Percentiles rank a stretch among this genome's conserved stretches.
These are phyloP conservation scores for Claviceps sp. DNA, from an alignment of 2,329 filamentous ascomycete species.

Conservation along the genomic window DNA sequence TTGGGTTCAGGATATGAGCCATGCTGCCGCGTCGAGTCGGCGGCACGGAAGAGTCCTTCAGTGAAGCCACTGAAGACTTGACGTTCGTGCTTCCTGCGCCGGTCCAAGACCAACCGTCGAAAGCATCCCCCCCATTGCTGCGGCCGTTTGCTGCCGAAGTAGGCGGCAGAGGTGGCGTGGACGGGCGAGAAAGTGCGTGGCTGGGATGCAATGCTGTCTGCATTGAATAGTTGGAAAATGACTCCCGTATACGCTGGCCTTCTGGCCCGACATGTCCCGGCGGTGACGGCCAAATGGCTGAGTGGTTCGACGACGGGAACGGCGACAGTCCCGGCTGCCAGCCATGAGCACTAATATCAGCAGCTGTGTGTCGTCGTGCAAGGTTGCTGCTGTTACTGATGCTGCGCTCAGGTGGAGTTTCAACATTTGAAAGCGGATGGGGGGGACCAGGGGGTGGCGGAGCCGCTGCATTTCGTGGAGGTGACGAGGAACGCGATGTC, in stretches of 20 bases:
- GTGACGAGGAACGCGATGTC: constrained; percentile 56
- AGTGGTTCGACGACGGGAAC: constrained; percentile 44
- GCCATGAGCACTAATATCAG: constrained; percentile 82
- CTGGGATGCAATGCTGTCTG: constrained; percentile 25
- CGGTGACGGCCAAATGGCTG: constrained; percentile 41
- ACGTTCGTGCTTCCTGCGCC: constrained; percentile 34
- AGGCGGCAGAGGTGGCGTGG: constrained; percentile 37
- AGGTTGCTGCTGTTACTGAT: constrained; percentile 23
- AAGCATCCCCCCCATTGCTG: constrained; percentile 26
- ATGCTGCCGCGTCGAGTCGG: constrained; percentile 46
- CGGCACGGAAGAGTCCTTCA: constrained; percentile 43
- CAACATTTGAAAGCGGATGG: constrained; percentile 51
- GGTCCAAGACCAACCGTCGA: constrained; percentile 45
- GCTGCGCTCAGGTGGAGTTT: constrained; percentile 43
- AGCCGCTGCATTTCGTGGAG: constrained; percentile 52
- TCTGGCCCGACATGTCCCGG: constrained; percentile 36
- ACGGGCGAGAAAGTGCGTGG: constrained; percentile 36
- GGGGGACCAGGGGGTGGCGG: constrained; percentile 53
- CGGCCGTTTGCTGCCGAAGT: constrained; percentile 29
- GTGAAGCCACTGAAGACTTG: constrained; percentile 27
- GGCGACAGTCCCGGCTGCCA: constrained; percentile 56
- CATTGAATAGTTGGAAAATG: constrained; percentile 40
- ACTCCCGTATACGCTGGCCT: constrained; percentile 44
- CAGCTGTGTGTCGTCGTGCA: constrained; percentile 78
- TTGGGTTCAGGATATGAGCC: constrained; percentile 50